Percentiles rank a stretch among this genome's conserved stretches.
Conservation (phyloP, 1,139 yeast genomes). For the Debaryomyces nepalensis region DNA sequence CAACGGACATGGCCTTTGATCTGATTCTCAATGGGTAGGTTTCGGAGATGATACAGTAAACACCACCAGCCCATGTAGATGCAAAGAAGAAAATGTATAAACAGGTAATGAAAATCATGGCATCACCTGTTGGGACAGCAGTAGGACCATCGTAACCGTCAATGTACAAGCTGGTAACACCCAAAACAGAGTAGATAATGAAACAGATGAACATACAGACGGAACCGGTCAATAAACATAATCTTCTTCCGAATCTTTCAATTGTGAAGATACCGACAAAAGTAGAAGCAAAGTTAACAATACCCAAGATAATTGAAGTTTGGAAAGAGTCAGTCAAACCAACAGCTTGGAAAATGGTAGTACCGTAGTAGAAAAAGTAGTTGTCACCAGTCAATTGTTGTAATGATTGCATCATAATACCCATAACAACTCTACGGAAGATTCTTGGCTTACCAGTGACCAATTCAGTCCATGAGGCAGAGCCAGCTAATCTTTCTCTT, state of each 20-base stretch:
- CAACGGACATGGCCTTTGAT: conserved; percentile 78
- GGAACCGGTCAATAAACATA: conserved; percentile 56
- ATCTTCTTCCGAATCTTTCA: conserved; percentile 74
- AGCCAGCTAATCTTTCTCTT: conserved; percentile 64
- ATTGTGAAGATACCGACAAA: conserved; percentile 68
- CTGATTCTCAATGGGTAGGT: conserved; percentile 78
- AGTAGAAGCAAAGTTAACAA: conserved; percentile 78
- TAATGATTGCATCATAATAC: conserved; percentile 66
- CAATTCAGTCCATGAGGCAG: conserved; percentile 71
- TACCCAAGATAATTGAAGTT: conserved; percentile 77
- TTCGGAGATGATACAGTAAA: conserved; percentile 79
- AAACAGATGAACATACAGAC: conserved; percentile 59
- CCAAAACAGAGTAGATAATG: conserved; percentile 63
- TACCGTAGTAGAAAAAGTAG: conserved; percentile 83
- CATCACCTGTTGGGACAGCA: conserved; percentile 61
- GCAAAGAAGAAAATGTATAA: conserved; percentile 83
- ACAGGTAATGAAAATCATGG: conserved; percentile 78
- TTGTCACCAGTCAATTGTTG: conserved; percentile 84
- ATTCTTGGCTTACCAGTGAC: conserved; percentile 69
- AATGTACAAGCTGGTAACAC: conserved; percentile 62
- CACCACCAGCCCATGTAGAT: conserved; percentile 86
- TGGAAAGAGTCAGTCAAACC: conserved; percentile 75
- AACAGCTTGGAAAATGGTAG: conserved; percentile 75
- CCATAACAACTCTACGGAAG: conserved; percentile 66
- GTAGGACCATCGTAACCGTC: conserved; percentile 48